A percentile compares a stretch with the other conserved stretches of the same genome.
phyloP scores from a whole-genome alignment of 257 asterid genomes.

The Coffea canephora region DNA sequence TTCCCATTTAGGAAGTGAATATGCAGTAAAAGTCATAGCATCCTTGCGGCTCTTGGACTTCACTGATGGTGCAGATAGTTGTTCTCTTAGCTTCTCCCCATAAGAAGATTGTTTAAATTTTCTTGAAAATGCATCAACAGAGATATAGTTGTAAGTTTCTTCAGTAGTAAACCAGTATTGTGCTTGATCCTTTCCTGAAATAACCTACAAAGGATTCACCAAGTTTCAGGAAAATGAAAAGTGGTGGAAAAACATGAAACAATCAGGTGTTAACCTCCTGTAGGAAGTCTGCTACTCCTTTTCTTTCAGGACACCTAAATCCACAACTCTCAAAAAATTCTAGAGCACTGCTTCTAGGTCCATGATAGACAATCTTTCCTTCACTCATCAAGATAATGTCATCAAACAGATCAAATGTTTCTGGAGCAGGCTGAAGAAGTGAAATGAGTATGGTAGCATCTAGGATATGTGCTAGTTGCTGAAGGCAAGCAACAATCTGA shows the following conservation, averaged over 20 bases:
- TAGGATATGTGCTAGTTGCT: conserved; percentile 49
- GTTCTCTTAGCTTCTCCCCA: conserved; percentile 35
- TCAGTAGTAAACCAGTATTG: conserved; percentile 44
- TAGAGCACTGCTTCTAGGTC: conserved; percentile 33
- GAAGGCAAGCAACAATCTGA: conserved; percentile 46
- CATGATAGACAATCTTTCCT: conserved; percentile 50
- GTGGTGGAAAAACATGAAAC: not conserved
- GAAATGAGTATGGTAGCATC: conserved; percentile 52
- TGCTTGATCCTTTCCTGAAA: conserved; percentile 53
- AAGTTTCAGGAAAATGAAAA: not conserved
- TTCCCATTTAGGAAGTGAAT: conserved; percentile 52
- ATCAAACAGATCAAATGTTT: conserved; percentile 57
- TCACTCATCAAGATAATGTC: conserved; percentile 56
- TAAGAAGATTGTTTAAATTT: conserved; percentile 36
- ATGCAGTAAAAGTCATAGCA: conserved; percentile 40
- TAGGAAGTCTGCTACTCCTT: conserved; percentile 29
- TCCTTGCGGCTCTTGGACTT: conserved; percentile 43
- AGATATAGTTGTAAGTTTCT: conserved; percentile 35
- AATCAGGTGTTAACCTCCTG: conserved; percentile 41
- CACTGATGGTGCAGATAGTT: conserved; percentile 36
- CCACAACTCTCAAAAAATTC: conserved; percentile 48
- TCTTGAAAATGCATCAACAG: conserved; percentile 37
- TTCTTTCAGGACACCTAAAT: conserved; percentile 54
- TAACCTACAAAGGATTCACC: conserved; percentile 33
- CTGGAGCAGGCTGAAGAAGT: conserved; percentile 67